These are phyloP conservation scores for Neurospora intermedia DNA, from an alignment of 495 filamentous ascomycete species.

Conservation along the genomic window DNA sequence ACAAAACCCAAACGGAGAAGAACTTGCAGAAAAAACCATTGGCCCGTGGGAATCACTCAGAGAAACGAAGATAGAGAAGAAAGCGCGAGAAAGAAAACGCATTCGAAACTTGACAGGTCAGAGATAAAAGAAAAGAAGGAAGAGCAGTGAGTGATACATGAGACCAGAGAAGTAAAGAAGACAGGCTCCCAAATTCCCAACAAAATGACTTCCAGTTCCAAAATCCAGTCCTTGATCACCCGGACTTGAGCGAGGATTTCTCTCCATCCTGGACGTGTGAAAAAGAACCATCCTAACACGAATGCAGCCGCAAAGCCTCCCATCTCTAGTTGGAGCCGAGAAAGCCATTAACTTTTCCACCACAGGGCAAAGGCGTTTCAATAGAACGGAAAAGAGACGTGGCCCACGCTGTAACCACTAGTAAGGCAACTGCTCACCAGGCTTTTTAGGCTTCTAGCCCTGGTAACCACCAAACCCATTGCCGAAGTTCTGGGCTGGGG, in stretches of 20 bases:
- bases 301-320: neutral
- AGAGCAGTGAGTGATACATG: slow-evolving; percentile 11
- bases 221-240: slow-evolving; percentile 8
- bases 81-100: neutral
- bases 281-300: neutral
- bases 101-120: neutral
- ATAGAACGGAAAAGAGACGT: slow-evolving; percentile 4
- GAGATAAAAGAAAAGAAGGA: neutral
- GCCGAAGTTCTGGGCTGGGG: slow-evolving; percentile 45
- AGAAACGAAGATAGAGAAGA: neutral
- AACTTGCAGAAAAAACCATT: slow-evolving; percentile 2
- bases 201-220: slow-evolving; percentile 8
- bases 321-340: neutral
- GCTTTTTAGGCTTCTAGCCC: slow-evolving; percentile 26
- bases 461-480: slow-evolving; percentile 52
- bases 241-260: neutral
- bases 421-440: neutral
- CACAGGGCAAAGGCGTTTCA: slow-evolving; percentile 1
- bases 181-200: slow-evolving; percentile 12
- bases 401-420: neutral
- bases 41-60: neutral
- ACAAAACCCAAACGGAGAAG: slow-evolving; percentile 3
- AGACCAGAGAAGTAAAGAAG: slow-evolving; percentile 11
- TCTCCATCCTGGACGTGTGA: neutral
- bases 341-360: slow-evolving; percentile 3